phyloP scores from a whole-genome alignment of 1,284 basidiomycete species.

The Boletellus dicymbophilus region DNA sequence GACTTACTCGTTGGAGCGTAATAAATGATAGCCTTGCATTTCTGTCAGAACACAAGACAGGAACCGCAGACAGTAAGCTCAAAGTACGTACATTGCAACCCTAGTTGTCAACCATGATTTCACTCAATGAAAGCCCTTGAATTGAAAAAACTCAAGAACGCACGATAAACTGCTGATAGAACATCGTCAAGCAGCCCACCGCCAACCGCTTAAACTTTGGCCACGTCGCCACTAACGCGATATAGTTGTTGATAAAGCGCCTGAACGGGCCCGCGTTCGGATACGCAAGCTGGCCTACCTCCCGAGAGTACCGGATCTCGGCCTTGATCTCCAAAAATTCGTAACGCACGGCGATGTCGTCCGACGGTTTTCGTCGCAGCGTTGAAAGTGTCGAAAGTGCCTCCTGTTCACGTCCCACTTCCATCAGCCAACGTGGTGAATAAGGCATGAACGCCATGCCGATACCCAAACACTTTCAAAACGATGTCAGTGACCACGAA shows the following conservation, averaged over 20 bases:
- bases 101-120: constrained; percentile 12
- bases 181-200: constrained; percentile 35
- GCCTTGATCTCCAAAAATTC: constrained; percentile 36
- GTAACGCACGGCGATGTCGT: constrained; percentile 23
- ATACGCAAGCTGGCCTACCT: constrained; percentile 17
- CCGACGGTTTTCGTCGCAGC: constrained; percentile 23
- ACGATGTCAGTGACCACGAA: constrained; percentile 1
- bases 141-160: constrained; percentile 1
- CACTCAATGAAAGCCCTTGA: constrained; percentile 8
- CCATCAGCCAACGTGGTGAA: constrained; percentile 39
- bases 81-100: constrained; percentile 29
- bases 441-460: constrained; percentile 38
- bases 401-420: constrained; percentile 34
- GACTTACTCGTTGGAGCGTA: constrained; percentile 35
- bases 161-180: constrained; percentile 36
- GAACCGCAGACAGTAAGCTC: not conserved
- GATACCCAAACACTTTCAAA: constrained; percentile 29
- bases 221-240: constrained; percentile 28
- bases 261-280: constrained; percentile 25
- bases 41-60: constrained; percentile 13
- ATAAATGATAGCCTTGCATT: constrained; percentile 32
- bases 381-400: constrained; percentile 29
- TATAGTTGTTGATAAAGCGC: constrained; percentile 24
- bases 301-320: constrained; percentile 30
- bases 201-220: constrained; percentile 36